These are phyloP conservation scores for Suhomyces tanzawaensis DNA, from an alignment of 805 yeast genomes.

Conservation along the genomic window DNA sequence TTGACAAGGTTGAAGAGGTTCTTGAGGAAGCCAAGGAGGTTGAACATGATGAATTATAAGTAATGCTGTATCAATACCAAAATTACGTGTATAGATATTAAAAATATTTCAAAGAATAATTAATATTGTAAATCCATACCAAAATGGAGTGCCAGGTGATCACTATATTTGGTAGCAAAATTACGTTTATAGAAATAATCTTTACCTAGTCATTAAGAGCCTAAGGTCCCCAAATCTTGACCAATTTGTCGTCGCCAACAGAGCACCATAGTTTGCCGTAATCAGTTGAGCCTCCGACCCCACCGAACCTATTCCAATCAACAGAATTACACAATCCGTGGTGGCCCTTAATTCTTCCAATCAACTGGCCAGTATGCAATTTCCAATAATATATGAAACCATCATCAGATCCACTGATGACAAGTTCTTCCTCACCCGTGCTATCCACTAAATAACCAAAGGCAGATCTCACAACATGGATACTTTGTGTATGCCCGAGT, in stretches of 20 bases:
- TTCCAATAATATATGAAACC: conserved; percentile 79
- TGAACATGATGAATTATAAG: conserved; percentile 41
- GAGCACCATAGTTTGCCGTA: conserved; percentile 65
- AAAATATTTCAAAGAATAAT: neutral
- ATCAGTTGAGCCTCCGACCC: conserved; percentile 19
- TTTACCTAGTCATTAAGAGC: neutral
- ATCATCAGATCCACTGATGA: conserved; percentile 83
- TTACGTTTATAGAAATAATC: too few species aligned
- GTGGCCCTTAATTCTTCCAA: conserved; percentile 64
- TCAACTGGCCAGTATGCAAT: conserved; percentile 61
- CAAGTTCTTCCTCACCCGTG: conserved; percentile 53
- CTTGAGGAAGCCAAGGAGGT: conserved; percentile 16
- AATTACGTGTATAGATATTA: neutral
- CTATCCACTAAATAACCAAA: conserved; percentile 57
- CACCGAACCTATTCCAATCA: conserved; percentile 55
- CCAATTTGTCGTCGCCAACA: conserved; percentile 77
- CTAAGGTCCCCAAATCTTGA: conserved; percentile 59
- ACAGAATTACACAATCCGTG: conserved; percentile 70
- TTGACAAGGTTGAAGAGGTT: conserved; percentile 3
- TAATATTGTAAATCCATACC: neutral
- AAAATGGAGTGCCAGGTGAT: neutral
- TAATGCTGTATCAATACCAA: neutral
- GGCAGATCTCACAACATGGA: conserved; percentile 69
- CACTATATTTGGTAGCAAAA: neutral
- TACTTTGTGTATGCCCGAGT: conserved; percentile 69